A percentile compares a stretch with the other conserved stretches of the same genome.
phyloP scores from a whole-genome alignment of 164 flowering plant species.

The Vitis rupestris region DNA sequence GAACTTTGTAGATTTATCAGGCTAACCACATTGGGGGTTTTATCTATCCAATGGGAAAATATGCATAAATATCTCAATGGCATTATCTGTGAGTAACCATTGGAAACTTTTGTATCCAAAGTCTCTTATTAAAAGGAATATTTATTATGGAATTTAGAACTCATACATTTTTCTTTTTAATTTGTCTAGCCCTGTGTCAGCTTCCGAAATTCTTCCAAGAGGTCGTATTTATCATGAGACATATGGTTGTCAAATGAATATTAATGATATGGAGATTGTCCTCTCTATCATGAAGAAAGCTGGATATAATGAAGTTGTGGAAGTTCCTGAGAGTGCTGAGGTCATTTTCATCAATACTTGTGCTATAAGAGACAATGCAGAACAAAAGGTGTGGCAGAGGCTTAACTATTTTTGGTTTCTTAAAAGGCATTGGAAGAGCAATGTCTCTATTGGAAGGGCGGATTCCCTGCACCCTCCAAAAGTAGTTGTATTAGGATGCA shows the following conservation, averaged over 20 bases:
- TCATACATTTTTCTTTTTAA: neutral
- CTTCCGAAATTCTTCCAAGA: slow-evolving; percentile 47
- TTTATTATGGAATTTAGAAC: no score
- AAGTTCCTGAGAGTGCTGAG: slow-evolving; percentile 90
- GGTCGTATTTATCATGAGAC: slow-evolving; percentile 98
- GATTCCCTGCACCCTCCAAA: slow-evolving; percentile 83
- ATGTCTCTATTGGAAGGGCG: slow-evolving; percentile 79
- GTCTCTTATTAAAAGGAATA: no score
- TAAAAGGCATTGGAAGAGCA: slow-evolving; percentile 92
- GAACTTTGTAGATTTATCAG: no score
- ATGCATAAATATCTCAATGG: no score
- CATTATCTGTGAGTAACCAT: no score
- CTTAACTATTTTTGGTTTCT: slow-evolving; percentile 98
- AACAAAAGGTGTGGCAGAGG: slow-evolving; percentile 96
- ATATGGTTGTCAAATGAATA: slow-evolving; percentile 97
- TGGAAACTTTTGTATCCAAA: no score
- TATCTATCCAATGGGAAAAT: no score
- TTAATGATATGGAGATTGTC: slow-evolving; percentile 98
- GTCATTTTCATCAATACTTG: slow-evolving; percentile 93
- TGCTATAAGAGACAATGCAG: slow-evolving; percentile 98
- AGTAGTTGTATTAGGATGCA: slow-evolving; percentile 93
- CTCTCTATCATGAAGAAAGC: slow-evolving; percentile 89
- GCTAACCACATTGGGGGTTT: no score
- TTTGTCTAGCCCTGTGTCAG: slow-evolving; percentile 35
- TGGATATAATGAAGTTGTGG: slow-evolving; percentile 75